Evolutionary conservation across 306 rosid genomes (phyloP).

Genomic region (Dalbergia oliveri): DNA sequence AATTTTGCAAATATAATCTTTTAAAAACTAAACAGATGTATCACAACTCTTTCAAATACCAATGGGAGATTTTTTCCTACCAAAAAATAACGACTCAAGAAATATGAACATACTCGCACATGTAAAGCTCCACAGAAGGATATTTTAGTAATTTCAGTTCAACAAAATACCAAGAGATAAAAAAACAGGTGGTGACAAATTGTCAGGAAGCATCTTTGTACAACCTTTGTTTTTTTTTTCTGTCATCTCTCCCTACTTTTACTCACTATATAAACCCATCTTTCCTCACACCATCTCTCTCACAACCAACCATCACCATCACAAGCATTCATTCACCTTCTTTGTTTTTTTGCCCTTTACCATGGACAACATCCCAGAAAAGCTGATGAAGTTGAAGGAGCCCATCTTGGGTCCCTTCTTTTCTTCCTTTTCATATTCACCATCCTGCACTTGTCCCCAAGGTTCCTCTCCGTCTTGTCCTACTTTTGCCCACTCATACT

Average conservation of each 20-base stretch:
- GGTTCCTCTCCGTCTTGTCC: constrained; percentile 62
- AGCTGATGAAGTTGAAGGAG: constrained; percentile 58
- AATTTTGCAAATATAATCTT: no score
- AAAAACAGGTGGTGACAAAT: no score
- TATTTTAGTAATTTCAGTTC: background rate
- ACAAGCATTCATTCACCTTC: background rate
- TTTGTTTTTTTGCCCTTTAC: background rate
- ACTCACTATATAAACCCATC: no score
- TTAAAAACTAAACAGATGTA: no score
- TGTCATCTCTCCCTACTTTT: no score
- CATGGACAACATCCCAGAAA: constrained; percentile 72
- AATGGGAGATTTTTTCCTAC: no score
- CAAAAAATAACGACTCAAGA: no score
- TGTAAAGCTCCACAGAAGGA: background rate
- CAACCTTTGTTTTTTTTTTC: no score
- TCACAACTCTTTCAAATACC: no score
- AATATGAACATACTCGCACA: no score
- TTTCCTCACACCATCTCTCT: no score
- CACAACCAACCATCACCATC: background rate
- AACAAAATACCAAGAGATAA: background rate
- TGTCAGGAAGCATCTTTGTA: no score
- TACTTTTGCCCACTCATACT: constrained; percentile 84
- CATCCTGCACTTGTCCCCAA: constrained; percentile 54
- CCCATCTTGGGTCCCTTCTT: constrained; percentile 45
- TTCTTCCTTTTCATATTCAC: constrained; percentile 40